phyloP scores from a whole-genome alignment of 177 flowering plant species.

The Vitis hybrid region DNA sequence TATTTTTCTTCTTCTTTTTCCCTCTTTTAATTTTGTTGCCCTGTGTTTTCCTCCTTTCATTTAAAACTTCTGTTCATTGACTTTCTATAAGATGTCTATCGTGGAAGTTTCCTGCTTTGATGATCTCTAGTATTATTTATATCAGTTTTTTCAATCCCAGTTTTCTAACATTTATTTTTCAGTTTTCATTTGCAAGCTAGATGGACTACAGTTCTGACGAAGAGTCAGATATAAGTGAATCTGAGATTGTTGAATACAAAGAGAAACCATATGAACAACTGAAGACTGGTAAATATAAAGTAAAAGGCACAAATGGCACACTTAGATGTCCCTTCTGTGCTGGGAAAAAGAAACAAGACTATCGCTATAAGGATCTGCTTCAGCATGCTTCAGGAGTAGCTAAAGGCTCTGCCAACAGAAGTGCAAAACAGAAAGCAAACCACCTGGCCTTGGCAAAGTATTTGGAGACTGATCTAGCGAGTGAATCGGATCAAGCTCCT shows the following conservation, averaged over 20 bases:
- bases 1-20: too few species aligned
- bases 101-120: too few species aligned
- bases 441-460: constrained; percentile 58
- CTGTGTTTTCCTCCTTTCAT: too few species aligned
- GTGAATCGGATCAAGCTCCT: constrained; percentile 18
- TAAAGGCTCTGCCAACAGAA: constrained; percentile 37
- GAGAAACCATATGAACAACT: constrained; percentile 24
- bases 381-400: constrained; percentile 56
- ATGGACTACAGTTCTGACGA: constrained; percentile 52
- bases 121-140: too few species aligned
- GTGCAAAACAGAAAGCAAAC: constrained; percentile 42
- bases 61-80: too few species aligned
- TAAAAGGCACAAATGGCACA: constrained; percentile 26
- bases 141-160: too few species aligned
- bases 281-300: constrained; percentile 10
- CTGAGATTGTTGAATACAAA: constrained; percentile 41
- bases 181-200: neutral
- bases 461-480: constrained; percentile 38
- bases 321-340: constrained; percentile 55
- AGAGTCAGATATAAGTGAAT: constrained; percentile 62
- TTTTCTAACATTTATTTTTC: too few species aligned
- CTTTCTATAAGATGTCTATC: too few species aligned
- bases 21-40: too few species aligned
- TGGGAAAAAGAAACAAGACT: constrained; percentile 59
- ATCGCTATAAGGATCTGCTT: constrained; percentile 40